phyloP scores from a whole-genome alignment of 1,139 yeast genomes.

The Scheffersomyces lignicola region DNA sequence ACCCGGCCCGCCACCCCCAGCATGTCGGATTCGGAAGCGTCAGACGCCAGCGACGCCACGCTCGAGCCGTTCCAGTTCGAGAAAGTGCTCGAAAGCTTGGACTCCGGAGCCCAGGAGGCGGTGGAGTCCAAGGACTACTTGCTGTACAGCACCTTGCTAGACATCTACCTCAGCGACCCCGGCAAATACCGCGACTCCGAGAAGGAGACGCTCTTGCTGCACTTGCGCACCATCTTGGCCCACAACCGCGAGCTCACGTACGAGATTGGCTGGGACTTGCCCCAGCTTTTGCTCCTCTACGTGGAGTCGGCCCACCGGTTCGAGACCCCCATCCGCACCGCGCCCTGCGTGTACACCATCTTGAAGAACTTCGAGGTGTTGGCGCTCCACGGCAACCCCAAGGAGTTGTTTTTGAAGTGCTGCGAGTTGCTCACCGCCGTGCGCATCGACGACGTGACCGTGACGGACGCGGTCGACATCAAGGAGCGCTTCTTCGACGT shows the following conservation, averaged over 20 bases:
- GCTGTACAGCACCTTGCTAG: slow-evolving; percentile 72
- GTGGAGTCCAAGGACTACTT: slow-evolving; percentile 56
- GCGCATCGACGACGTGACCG: slow-evolving; percentile 18
- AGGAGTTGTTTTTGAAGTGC: slow-evolving; percentile 69
- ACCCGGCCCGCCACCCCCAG: neutral
- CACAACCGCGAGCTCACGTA: slow-evolving; percentile 49
- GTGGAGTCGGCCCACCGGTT: slow-evolving; percentile 30
- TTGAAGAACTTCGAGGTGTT: slow-evolving; percentile 58
- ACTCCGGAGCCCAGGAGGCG: slow-evolving; percentile 39
- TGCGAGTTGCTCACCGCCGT: slow-evolving; percentile 56
- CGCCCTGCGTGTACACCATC: slow-evolving; percentile 38
- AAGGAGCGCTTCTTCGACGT: slow-evolving; percentile 47
- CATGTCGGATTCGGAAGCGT: slow-evolving; percentile 23
- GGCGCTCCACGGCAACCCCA: slow-evolving; percentile 70
- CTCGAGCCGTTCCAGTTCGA: slow-evolving; percentile 22
- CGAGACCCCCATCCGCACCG: slow-evolving; percentile 22
- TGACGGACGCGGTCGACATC: slow-evolving; percentile 10
- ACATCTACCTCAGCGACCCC: slow-evolving; percentile 56
- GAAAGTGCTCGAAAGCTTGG: slow-evolving; percentile 27
- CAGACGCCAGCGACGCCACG: slow-evolving; percentile 24
- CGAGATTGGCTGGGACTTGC: slow-evolving; percentile 89
- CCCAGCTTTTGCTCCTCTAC: slow-evolving; percentile 55
- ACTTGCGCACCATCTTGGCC: slow-evolving; percentile 33
- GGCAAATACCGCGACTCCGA: slow-evolving; percentile 47
- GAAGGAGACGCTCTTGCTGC: slow-evolving; percentile 42